A percentile compares a stretch with the other conserved stretches of the same genome.
Conservation (phyloP, 257 asterid genomes). For the Scutellaria baicalensis region DNA sequence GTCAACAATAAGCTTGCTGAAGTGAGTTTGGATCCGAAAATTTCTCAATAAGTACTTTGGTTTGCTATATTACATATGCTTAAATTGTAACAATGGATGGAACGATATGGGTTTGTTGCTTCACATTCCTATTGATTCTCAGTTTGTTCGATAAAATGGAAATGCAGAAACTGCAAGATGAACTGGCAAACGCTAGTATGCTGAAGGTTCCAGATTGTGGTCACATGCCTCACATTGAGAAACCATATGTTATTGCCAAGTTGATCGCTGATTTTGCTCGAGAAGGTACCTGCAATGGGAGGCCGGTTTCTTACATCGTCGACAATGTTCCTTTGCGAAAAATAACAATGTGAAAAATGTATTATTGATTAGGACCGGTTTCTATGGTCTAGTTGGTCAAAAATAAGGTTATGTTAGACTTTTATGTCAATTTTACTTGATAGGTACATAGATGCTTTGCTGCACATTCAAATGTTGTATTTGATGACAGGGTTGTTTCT, state of each 20-base stretch:
- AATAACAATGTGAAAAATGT: not conserved
- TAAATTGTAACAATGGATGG: too few relatives aligned
- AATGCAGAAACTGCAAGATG: constrained; percentile 45
- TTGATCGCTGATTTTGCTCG: constrained; percentile 44
- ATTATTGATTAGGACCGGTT: not conserved
- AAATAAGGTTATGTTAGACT: too few relatives aligned
- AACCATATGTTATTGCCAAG: constrained; percentile 42
- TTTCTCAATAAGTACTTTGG: not conserved
- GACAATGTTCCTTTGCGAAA: not conserved
- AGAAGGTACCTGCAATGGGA: not conserved
- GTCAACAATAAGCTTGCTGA: constrained; percentile 37
- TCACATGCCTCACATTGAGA: constrained; percentile 76
- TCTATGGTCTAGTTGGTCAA: not conserved
- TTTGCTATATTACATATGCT: not conserved
- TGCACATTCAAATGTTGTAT: not conserved
- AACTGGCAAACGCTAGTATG: constrained; percentile 46
- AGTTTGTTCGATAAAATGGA: not conserved
- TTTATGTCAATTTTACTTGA: not conserved
- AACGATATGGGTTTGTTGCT: too few relatives aligned
- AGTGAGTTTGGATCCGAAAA: constrained; percentile 27
- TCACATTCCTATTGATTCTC: too few relatives aligned
- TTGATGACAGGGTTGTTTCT: too few relatives aligned
- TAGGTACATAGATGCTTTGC: not conserved
- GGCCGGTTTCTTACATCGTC: not conserved
- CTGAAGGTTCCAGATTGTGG: constrained; percentile 43